Evolutionary conservation across 2,329 filamentous ascomycete genomes (phyloP), one percentile per base, ranked within the genome.

Genomic region (Phoma sp.): DNA sequence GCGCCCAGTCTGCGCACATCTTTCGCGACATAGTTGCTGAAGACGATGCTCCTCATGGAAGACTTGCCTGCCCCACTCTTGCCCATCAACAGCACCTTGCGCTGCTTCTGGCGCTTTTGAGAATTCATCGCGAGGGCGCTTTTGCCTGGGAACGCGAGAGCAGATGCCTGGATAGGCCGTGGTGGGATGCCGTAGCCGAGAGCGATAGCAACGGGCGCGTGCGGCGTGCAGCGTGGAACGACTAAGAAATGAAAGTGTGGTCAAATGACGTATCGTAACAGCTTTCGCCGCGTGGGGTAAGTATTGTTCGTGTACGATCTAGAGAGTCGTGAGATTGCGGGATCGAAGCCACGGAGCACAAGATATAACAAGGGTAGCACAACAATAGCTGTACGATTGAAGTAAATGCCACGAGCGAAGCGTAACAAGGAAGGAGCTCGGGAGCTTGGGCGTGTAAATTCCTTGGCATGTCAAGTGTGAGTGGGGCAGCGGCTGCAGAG

Each of bases 41-140:
- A 99, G 75, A 99, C 97, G 72, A 99, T 98, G 71, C 90, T 95
- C 62, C 95, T 86, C 95, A 99, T 99, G 52, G 92, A 97, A 37
- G 93, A 97, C 79, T 99, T 99, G 51, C 95, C 95, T 0, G 94
- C 96, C 50, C 95, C 95, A 60, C 91, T 96, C 81, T 97, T 97
- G 67, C 95, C 95, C 95, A 82, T 82, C 39, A 82, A 73, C 69
- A 82, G 72, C 68, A 82, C 80, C 68, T 82, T 82, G 71, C 80
- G 79, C 75, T 81, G 79, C 74, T 82, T 82, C 67, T 81, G 79
- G 47, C 80, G 77, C 71, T 80, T 81, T 33, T 65, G 64, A 6
- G 71, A 71, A 49, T 75, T 75, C 74, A 75, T 76, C 2, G 24
- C 63, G 64, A 10, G 29, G 22, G 32, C n/a, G 15, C 24, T 19